Evolutionary conservation across 345 rosid genomes (phyloP).

Genomic region (Citrus cavaleriei): DNA sequence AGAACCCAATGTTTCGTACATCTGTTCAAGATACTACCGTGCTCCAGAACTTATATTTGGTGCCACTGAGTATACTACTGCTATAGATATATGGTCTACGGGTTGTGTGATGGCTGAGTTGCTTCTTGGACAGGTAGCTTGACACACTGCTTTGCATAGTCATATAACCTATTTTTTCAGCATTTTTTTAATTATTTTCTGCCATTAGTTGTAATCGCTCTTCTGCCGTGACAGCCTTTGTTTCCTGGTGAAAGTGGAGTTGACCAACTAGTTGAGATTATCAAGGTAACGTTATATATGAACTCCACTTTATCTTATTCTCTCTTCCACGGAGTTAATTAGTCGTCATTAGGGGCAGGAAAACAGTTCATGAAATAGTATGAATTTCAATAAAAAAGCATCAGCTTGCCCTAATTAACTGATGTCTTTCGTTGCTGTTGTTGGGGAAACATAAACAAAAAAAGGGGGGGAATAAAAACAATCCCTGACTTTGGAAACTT

Average conservation of each 20-base stretch:
- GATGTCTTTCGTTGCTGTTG: neutral
- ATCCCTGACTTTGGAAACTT: neutral
- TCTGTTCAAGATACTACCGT: slow-evolving; percentile 92
- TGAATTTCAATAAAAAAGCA: neutral
- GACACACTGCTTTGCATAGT: neutral
- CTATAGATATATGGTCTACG: slow-evolving; percentile 96
- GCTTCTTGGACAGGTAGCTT: slow-evolving; percentile 78
- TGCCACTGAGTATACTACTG: slow-evolving; percentile 92
- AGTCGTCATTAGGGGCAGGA: neutral
- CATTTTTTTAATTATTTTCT: neutral
- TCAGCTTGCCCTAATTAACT: neutral
- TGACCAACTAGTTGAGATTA: slow-evolving; percentile 94
- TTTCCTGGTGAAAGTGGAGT: slow-evolving; percentile 99
- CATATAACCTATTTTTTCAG: neutral
- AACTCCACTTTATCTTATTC: neutral
- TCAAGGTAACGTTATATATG: slow-evolving; percentile 57
- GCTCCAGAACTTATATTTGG: slow-evolving; percentile 99
- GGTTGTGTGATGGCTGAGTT: slow-evolving; percentile 98
- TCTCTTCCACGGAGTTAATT: neutral
- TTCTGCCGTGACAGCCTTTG: slow-evolving; percentile 55
- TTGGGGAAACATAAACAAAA: neutral
- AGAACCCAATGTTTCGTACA: slow-evolving; percentile 90
- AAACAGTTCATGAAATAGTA: neutral
- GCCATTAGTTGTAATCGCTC: slow-evolving; percentile 10
- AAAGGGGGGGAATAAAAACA: neutral